Evolutionary conservation across 345 rosid genomes (phyloP), one percentile per base, ranked within the genome.

Genomic region (Corchorus olitorius): DNA sequence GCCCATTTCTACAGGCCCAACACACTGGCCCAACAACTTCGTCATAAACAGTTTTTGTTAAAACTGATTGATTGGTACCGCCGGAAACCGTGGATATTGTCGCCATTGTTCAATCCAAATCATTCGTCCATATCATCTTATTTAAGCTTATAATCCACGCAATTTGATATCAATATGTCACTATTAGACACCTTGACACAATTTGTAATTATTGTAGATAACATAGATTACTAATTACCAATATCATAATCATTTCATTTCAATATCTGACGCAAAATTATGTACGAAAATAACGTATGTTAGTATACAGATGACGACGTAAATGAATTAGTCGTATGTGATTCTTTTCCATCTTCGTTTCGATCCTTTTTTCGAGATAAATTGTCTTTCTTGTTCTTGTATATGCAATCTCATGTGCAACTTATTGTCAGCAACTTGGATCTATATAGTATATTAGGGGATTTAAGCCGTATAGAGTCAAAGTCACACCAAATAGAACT

Each of bases 1-100:
- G 81, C 75, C 74, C 82, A 76, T 20, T n/a, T 11, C 15, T 8
- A 19, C 33, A 63, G 79, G 78, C 79, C 85, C 10, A 22, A 1
- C 46, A 8, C 61, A 33, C 14, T 61, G 81, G 80, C 81, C 84
- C 81, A 79, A 70, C 4, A 14, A 17, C 73, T 0, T 17, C 7
- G 73, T 46, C 77, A 27, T 73, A 17, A 13, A 60, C 70, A 48
- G 68, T 50, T n/a, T 7, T 17, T 35, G 4, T 15, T 15, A 52
- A 19, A n/a, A 6, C 53, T 71, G 37, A 33, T 66, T 49, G 33
- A 39, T 61, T 8, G 65, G 41, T 65, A 22, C 64, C 37, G 12
- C 64, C 37, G 39, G 39, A 27, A 22, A 35, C 64, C 1, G 27
- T 15, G 16, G 13, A 14, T 0, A 27, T 5, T 22, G 53, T 60